These are phyloP conservation scores for Suhomyces terraborum DNA, from an alignment of 1,139 yeast genomes.

Conservation along the genomic window DNA sequence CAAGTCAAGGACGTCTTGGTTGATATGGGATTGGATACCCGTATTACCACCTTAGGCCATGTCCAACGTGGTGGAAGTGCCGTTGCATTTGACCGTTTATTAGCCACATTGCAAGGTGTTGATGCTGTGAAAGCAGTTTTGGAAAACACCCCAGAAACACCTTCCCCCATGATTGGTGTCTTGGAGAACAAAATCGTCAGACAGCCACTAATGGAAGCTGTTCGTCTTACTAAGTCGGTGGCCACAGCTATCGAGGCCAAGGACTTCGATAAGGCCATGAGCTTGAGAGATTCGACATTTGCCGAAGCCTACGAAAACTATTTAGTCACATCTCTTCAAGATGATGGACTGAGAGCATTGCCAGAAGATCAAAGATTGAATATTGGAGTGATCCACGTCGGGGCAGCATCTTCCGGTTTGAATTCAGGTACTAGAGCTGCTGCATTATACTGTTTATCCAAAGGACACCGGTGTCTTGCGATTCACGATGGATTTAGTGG, in stretches of 20 bases:
- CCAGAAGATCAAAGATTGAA: slow-evolving; percentile 59
- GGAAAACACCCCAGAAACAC: slow-evolving; percentile 67
- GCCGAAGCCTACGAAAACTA: slow-evolving; percentile 72
- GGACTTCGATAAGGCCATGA: slow-evolving; percentile 66
- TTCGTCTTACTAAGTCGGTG: slow-evolving; percentile 65
- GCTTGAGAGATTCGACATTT: slow-evolving; percentile 70
- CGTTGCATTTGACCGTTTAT: slow-evolving; percentile 72
- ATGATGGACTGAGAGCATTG: slow-evolving; percentile 57
- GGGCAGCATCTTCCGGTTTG: slow-evolving; percentile 85
- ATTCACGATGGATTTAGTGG: slow-evolving; percentile 79
- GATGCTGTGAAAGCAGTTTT: slow-evolving; percentile 80
- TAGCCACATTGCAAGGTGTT: slow-evolving; percentile 82
- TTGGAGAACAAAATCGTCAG: slow-evolving; percentile 71
- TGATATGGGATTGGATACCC: slow-evolving; percentile 72
- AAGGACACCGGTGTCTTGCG: slow-evolving; percentile 73
- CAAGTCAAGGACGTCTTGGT: slow-evolving; percentile 71
- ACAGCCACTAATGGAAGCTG: slow-evolving; percentile 73
- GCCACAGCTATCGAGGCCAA: slow-evolving; percentile 63
- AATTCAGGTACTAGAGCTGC: slow-evolving; percentile 77
- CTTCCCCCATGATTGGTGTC: slow-evolving; percentile 76
- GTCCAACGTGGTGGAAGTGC: slow-evolving; percentile 89
- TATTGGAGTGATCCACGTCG: slow-evolving; percentile 78
- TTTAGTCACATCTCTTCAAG: slow-evolving; percentile 67
- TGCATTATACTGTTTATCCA: slow-evolving; percentile 71
- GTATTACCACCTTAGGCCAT: slow-evolving; percentile 79